A percentile compares a stretch with the other conserved stretches of the same genome.
Evolutionary conservation across 345 rosid genomes (phyloP).

Genomic region (Pelargonium nanum): DNA sequence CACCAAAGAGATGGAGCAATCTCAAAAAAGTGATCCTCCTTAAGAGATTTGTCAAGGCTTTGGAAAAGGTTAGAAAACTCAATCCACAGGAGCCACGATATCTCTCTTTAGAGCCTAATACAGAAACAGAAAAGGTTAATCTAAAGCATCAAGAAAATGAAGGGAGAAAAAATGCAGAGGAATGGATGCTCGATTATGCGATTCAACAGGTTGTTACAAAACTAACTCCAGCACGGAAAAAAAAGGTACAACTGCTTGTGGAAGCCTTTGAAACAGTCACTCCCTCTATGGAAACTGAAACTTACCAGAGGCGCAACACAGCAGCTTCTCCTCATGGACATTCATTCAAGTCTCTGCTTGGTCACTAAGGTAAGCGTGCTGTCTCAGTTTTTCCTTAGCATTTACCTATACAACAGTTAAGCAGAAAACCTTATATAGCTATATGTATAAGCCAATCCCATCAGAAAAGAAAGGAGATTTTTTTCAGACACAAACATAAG

Average conservation of each 20-base stretch:
- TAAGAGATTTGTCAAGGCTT: conserved; percentile 61
- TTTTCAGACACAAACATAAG: neutral
- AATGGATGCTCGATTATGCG: conserved; percentile 87
- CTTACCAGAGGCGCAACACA: conserved; percentile 5
- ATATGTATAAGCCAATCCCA: neutral
- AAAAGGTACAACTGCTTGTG: conserved; percentile 67
- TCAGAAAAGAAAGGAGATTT: neutral
- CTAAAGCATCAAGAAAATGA: conserved; percentile 52
- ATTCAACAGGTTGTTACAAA: conserved; percentile 68
- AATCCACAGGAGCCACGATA: conserved; percentile 39
- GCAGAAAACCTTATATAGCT: neutral
- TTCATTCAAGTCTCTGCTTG: conserved; percentile 1
- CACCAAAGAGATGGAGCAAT: conserved; percentile 57
- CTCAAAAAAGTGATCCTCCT: conserved; percentile 62
- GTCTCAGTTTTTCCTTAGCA: neutral
- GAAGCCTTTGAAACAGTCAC: conserved; percentile 83
- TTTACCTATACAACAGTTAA: neutral
- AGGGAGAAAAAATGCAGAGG: conserved; percentile 57
- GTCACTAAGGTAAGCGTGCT: conserved; percentile 22
- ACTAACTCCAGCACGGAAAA: conserved; percentile 70
- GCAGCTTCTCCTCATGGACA: conserved; percentile 17
- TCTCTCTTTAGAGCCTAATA: conserved; percentile 29
- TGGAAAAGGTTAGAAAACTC: conserved; percentile 55
- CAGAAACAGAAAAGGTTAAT: conserved; percentile 54
- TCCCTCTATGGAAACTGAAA: conserved; percentile 30